Base-by-base conservation (phyloP, 73 alveolate species). In the Breviolum minutum region DNA sequence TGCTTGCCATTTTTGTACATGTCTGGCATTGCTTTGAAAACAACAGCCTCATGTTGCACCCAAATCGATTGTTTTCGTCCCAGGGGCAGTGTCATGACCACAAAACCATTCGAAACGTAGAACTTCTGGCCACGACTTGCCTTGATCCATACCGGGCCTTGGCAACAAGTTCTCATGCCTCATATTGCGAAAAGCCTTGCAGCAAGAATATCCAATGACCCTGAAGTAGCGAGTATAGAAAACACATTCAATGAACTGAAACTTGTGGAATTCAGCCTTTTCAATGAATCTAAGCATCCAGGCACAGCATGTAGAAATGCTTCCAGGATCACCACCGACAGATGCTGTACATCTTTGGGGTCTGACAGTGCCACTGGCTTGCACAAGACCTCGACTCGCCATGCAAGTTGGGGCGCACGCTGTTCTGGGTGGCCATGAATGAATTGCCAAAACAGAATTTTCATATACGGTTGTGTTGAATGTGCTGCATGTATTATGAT, bases 71-170 rank as follows among this genome's bases (percentile, higher is more conserved):
- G 54, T 40, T 40, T 40, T 40, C 54, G 20, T 10, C 80, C 94
- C 61, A 74, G 90, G 32, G 48, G 64, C 98, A 63, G 76, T 48
- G n/a, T 92, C 98, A n/a, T 92, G 91, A 10, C 98, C 98, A 22
- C 98, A 92, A 90, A 80, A 92, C 98, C 98, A 92, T 54, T 92
- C 82, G 79, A 92, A 60, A 54, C 98, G 98, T 7, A 92, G 80
- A 48, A 92, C 98, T 60, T 92, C 98, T 16, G 79, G n/a, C 98
- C 98, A 92, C 29, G 91, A 11, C 1, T 84, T 48, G 63, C 97
- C 97, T 13, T 61, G 40, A 61, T 92, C 98, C 98, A 92, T 92
- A 24, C 81, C 98, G 5, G 98, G 81, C 90, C 98, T 92, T 61
- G 76, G 92, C 26, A 2, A 40, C 54, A 40, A 40, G 54, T 40